These are phyloP conservation scores for Nakazawaea wickerhamii DNA, from an alignment of 805 yeast genomes.

Conservation along the genomic window DNA sequence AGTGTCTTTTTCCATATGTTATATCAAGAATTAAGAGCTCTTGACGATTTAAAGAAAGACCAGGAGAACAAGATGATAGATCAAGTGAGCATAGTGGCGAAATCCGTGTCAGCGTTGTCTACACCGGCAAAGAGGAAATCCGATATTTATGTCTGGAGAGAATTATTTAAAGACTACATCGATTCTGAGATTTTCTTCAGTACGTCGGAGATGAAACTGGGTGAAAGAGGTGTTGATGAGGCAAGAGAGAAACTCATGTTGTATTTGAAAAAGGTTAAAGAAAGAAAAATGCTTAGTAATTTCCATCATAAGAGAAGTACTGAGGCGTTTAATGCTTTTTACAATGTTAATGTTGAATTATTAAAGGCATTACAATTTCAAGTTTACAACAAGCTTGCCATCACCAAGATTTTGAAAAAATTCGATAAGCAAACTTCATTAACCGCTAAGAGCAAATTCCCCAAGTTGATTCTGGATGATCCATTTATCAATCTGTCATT, in stretches of 20 bases:
- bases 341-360: conserved; percentile 47
- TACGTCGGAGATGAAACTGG: conserved; percentile 39
- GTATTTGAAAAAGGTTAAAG: conserved; percentile 35
- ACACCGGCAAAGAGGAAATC: conserved; percentile 36
- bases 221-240: conserved; percentile 40
- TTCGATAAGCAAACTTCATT: conserved; percentile 69
- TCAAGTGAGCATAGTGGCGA: conserved; percentile 38
- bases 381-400: conserved; percentile 56
- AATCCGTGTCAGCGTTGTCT: conserved; percentile 31
- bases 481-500: conserved; percentile 44
- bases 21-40: conserved; percentile 44
- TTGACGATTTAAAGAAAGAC: conserved; percentile 37
- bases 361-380: conserved; percentile 56
- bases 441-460: conserved; percentile 40
- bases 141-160: conserved; percentile 68
- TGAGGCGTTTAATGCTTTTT: conserved; percentile 43
- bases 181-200: conserved; percentile 63
- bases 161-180: conserved; percentile 56
- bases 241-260: conserved; percentile 37
- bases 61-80: conserved; percentile 38
- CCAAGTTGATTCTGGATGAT: conserved; percentile 35
- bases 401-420: conserved; percentile 64
- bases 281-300: conserved; percentile 29
- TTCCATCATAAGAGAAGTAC: conserved; percentile 44
- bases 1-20: conserved; percentile 54